phyloP scores from a whole-genome alignment of 805 yeast genomes.

The Candida pini region DNA sequence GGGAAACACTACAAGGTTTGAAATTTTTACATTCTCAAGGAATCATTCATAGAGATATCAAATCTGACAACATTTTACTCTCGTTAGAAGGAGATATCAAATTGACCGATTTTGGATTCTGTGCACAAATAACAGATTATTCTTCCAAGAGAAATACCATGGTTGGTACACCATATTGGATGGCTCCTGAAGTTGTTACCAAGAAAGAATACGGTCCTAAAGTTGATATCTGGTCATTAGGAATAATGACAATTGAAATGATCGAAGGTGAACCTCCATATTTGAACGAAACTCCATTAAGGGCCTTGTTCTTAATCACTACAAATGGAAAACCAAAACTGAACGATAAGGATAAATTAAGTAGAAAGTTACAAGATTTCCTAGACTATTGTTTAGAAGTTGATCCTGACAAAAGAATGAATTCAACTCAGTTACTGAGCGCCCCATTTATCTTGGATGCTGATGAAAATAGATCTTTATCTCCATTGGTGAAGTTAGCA shows the following conservation, averaged over 20 bases:
- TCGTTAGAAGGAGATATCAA: conserved; percentile 85
- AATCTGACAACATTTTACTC: conserved; percentile 85
- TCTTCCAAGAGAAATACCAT: conserved; percentile 72
- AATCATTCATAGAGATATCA: conserved; percentile 93
- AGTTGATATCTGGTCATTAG: conserved; percentile 79
- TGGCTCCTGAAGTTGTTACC: conserved; percentile 84
- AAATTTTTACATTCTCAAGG: conserved; percentile 86
- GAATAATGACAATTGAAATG: conserved; percentile 85
- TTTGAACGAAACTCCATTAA: conserved; percentile 70
- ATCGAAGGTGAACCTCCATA: conserved; percentile 84
- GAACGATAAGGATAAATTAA: conserved; percentile 67
- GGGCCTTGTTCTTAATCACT: conserved; percentile 71
- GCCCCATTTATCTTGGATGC: conserved; percentile 62
- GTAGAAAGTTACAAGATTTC: conserved; percentile 60
- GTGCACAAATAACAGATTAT: conserved; percentile 73
- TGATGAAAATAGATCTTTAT: conserved; percentile 54
- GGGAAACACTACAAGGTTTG: conserved; percentile 84
- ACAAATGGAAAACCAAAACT: conserved; percentile 78
- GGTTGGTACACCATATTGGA: conserved; percentile 90
- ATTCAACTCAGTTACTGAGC: conserved; percentile 64
- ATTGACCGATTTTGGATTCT: conserved; percentile 76
- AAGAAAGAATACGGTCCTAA: conserved; percentile 78
- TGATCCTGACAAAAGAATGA: conserved; percentile 73
- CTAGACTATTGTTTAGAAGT: conserved; percentile 77
- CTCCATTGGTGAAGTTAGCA: conserved; percentile 73